Evolutionary conservation across 495 filamentous ascomycete species (phyloP).

Genomic region (Tricharina praecox): DNA sequence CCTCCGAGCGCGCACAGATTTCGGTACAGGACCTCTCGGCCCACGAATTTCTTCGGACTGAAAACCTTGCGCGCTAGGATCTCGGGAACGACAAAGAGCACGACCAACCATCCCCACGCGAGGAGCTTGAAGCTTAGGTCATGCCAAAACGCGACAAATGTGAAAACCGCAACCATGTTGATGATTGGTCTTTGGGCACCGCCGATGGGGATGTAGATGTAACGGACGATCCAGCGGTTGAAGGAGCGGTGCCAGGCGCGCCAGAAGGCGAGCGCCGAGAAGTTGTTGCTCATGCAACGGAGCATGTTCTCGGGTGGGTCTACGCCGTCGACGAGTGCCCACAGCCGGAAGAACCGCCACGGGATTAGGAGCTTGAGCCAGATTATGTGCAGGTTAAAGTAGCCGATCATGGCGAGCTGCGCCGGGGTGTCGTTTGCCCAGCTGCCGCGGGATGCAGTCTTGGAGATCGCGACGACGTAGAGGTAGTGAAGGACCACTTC

Average conservation of each 20-base stretch:
- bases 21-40: slow-evolving; percentile 51
- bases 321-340: slow-evolving; percentile 73
- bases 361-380: slow-evolving; percentile 96
- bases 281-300: slow-evolving; percentile 91
- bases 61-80: slow-evolving; percentile 53
- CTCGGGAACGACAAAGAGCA: slow-evolving; percentile 84
- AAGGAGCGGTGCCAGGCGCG: slow-evolving; percentile 85
- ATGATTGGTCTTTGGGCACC: slow-evolving; percentile 42
- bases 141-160: slow-evolving; percentile 96
- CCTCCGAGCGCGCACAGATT: slow-evolving; percentile 70
- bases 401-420: slow-evolving; percentile 80
- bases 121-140: slow-evolving; percentile 86
- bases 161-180: slow-evolving; percentile 78
- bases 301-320: slow-evolving; percentile 98
- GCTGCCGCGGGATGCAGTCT: slow-evolving; percentile 43
- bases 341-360: slow-evolving; percentile 95
- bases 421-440: slow-evolving; percentile 76
- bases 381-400: slow-evolving; percentile 92
- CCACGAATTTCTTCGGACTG: slow-evolving; percentile 60
- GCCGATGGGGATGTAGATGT: slow-evolving; percentile 86
- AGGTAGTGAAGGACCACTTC: slow-evolving; percentile 86
- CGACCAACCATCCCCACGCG: slow-evolving; percentile 92
- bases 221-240: slow-evolving; percentile 85
- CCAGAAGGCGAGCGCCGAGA: slow-evolving; percentile 86
- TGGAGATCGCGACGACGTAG: slow-evolving; percentile 85